Base-by-base conservation (phyloP, 257 asterid genomes). In the Phtheirospermum japonicum region DNA sequence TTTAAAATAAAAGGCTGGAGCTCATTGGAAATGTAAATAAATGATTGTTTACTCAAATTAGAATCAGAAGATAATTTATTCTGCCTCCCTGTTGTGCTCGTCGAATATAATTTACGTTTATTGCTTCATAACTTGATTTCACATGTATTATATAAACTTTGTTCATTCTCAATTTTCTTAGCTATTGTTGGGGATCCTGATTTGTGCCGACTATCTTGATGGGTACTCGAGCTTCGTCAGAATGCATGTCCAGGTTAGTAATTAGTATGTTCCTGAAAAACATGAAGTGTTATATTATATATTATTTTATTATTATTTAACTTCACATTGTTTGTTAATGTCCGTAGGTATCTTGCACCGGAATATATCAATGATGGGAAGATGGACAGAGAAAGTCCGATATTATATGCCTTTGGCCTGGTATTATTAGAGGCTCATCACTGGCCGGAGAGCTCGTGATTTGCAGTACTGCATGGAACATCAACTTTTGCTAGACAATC, bases 371-470 rank as follows among this genome's bases (percentile, higher is more conserved):
- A 13, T 39, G 82, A 78, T 48, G 85, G 80, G 52, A 72, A 72
- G 43, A 70, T 83, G 68, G 68, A 83, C 85, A 0, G 95, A 90
- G 73, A 90, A 90, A 76, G 95, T 83, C n/a, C n/a, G 97, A 90
- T 64, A 53, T n/a, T 82, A 48, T 87, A 90, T 70, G 90, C 93
- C 26, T 90, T 85, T 42, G 97, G 97, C 45, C 70, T 90, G 61
- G 75, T 90, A 52, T 46, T 90, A 42, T 65, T 90, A 63, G 95
- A 90, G 78, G 78, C 75, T 90, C 69, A 79, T 90, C 33, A 87
- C 95, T 4, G 87, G 92, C 52, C 70, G 65, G 67, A 76, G 80
- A 74, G 79, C 79, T 30, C 73, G 69, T 30, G 75, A 78, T 72
- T 73, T 82, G 78, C 94, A 67, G 66, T 78, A 79, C 67, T 32